Evolutionary conservation across 129 eudicot species (phyloP), one percentile per base, ranked within the genome.

Genomic region (Ambrosia artemisiifolia): DNA sequence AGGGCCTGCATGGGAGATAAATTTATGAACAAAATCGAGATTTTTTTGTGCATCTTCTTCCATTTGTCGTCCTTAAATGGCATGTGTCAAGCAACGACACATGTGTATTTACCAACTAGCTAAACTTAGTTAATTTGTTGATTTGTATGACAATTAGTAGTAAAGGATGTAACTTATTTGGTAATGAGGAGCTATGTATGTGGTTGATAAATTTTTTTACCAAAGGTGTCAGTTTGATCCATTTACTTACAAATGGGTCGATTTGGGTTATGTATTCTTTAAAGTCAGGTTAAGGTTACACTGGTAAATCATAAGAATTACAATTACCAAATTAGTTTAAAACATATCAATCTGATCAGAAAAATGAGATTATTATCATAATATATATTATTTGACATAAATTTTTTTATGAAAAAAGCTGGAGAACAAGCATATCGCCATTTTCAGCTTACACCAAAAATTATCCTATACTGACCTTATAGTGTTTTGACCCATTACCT

Each of bases 1-100:
- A 8, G 14, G 5, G 40, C 59, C 14, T 48, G 72, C 20, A 24
- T 24, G 28, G 12, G 44, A 28, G 5, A 51, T 1, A 18, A 7
- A 57, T 57, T 3, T n/a, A 67, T 42, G 36, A 14, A 68, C 57
- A 72, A n/a, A 72, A 43, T 28, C 28, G 3, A 54, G 7, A 71
- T 12, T 13, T 59, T 59, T 16, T 13, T 59, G 55, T 72, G 66
- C 2, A 42, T 57, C 51, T 55, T 67, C 57, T 67, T 28, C n/a
- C n/a, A n/a, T n/a, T n/a, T 32, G 28, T 38, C 33, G 3, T 54
- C 61, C 61, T 54, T 54, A 54, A 54, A 3, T 54, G 61, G 14
- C 10, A 19, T 38, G 7, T 36, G 40, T 35, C 40, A 35, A 6
- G 28, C 28, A 24, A 24, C 28, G 28, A 24, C 28, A 24, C 28